These are phyloP conservation scores for Perkinsus marinus DNA, from an alignment of 169 alveolate species.

Conservation along the genomic window DNA sequence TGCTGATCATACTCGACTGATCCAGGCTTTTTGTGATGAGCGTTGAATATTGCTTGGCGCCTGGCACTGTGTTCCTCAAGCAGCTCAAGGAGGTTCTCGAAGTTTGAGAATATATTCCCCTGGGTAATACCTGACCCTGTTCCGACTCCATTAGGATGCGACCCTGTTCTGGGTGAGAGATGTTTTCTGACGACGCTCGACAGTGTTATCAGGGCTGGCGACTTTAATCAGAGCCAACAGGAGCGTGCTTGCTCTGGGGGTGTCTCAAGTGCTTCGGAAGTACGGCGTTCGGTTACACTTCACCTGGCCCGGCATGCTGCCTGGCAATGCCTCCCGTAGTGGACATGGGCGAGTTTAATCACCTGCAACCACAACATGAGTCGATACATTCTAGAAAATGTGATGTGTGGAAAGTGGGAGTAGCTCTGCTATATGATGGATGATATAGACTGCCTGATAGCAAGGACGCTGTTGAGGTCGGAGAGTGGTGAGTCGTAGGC, in stretches of 20 bases:
- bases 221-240: neutral
- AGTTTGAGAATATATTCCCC: neutral
- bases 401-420: neutral
- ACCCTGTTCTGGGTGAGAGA: neutral
- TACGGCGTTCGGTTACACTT: neutral
- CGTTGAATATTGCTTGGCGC: neutral
- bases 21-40: neutral
- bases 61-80: neutral
- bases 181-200: neutral
- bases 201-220: too few species aligned
- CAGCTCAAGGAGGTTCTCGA: neutral
- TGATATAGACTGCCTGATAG: neutral
- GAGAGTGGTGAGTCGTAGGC: neutral
- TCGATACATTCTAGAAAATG: neutral
- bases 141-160: too few species aligned
- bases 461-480: neutral
- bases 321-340: neutral
- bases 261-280: neutral
- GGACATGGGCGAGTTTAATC: neutral
- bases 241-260: neutral
- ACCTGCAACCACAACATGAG: neutral
- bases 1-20: neutral
- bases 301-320: neutral
- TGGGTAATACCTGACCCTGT: too few species aligned
- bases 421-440: neutral